phyloP scores from a whole-genome alignment of 805 yeast species.

The Blastobotrys robertii region DNA sequence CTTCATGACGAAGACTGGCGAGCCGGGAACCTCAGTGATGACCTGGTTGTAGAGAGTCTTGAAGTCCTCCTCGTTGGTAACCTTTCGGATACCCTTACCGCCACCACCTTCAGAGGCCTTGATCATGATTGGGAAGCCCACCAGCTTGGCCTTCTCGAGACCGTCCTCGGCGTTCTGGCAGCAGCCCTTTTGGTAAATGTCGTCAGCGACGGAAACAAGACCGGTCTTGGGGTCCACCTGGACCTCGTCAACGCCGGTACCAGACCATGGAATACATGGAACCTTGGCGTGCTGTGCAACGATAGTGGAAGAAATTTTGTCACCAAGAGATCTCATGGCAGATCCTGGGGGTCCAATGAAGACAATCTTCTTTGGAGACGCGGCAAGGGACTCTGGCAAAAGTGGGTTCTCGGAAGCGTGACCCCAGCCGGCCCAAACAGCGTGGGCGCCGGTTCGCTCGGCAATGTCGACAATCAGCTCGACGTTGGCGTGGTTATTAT shows the following conservation, averaged over 20 bases:
- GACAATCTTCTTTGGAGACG: conserved; percentile 80
- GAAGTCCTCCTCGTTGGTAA: conserved; percentile 75
- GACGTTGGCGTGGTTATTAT: conserved; percentile 96
- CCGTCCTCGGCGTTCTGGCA: conserved; percentile 84
- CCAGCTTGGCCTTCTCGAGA: conserved; percentile 65
- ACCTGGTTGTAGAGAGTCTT: conserved; percentile 78
- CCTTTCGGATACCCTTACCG: conserved; percentile 99
- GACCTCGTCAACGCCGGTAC: conserved; percentile 90
- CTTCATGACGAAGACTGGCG: conserved; percentile 96
- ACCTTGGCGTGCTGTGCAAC: conserved; percentile 98
- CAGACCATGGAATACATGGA: conserved; percentile 99
- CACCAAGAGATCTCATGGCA: conserved; percentile 99
- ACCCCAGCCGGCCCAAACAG: conserved; percentile 99
- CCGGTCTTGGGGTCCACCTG: conserved; percentile 54
- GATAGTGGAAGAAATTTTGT: conserved; percentile 93
- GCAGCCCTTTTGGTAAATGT: conserved; percentile 80
- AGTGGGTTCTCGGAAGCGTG: conserved; percentile 98
- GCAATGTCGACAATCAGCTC: conserved; percentile 95
- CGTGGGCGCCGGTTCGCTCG: conserved; percentile 92
- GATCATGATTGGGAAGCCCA: conserved; percentile 98
- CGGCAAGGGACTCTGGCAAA: conserved; percentile 88
- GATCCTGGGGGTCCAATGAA: conserved; percentile 99
- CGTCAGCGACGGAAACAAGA: conserved; percentile 82
- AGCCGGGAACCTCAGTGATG: conserved; percentile 95
- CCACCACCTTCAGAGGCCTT: conserved; percentile 99